Evolutionary conservation across 2,329 filamentous ascomycete species (phyloP).

Genomic region (Colletotrichum shisoi): DNA sequence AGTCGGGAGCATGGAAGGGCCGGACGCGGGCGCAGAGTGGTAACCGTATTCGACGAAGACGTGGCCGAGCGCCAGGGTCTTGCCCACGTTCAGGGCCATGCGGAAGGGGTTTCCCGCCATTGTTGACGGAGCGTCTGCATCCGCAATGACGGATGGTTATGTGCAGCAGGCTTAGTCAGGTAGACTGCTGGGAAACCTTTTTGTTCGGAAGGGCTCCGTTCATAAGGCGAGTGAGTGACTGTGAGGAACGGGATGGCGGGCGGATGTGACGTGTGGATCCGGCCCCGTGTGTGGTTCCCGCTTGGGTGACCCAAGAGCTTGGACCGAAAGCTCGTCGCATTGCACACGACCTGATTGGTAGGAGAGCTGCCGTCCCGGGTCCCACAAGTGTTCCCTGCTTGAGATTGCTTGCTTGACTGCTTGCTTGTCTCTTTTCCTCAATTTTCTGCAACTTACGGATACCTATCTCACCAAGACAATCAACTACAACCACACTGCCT

Average conservation of each 20-base stretch:
- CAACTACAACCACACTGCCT: neutral
- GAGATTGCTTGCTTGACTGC: too few species aligned
- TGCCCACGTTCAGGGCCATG: slow-evolving; percentile 55
- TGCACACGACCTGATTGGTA: slow-evolving; percentile 27
- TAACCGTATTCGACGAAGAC: slow-evolving; percentile 68
- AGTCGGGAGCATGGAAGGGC: slow-evolving; percentile 90
- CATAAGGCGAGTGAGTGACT: neutral
- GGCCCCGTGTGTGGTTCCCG: slow-evolving; percentile 6
- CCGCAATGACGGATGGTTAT: neutral
- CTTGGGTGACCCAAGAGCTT: slow-evolving; percentile 20
- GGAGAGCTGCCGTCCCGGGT: slow-evolving; percentile 1
- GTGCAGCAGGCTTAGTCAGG: neutral
- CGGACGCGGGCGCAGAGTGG: slow-evolving; percentile 66
- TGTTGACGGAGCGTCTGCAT: neutral
- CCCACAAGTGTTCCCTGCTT: slow-evolving; percentile 4
- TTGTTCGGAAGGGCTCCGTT: neutral
- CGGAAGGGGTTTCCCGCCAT: slow-evolving; percentile 46
- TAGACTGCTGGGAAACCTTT: neutral
- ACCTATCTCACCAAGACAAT: too few species aligned
- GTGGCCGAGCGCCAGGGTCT: slow-evolving; percentile 59
- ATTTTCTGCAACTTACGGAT: neutral
- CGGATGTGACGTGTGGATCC: slow-evolving; percentile 5
- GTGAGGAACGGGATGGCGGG: slow-evolving; percentile 2
- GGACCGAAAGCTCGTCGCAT: slow-evolving; percentile 36
- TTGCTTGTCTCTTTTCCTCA: slow-evolving; percentile 7